Evolutionary conservation across 352 stramenopile species (phyloP), one percentile per base, ranked within the genome.

Genomic region (Phytophthora brassicae): DNA sequence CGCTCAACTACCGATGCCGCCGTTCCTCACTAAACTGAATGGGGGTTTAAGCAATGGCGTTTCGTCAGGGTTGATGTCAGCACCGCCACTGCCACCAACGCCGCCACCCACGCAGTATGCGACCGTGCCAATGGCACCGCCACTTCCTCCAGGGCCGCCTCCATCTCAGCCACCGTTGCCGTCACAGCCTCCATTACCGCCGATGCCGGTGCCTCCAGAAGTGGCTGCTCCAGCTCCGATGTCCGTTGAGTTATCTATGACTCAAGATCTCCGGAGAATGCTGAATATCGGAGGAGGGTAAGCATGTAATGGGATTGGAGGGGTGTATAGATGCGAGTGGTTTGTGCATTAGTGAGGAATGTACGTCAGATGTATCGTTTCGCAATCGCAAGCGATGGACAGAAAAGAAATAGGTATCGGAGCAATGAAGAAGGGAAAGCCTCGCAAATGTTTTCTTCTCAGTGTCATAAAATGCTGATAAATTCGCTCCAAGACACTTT

Each of bases 231-330:
- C 50, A 23, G 48, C 64, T 0, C 68, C 72, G 51, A 76, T 75
- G 67, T 81, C 80, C 20, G 64, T 84, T 19, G 84, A 93, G 65
- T 59, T 84, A 38, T 87, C 79, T 20, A 91, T 93, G 84, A 93
- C 84, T 57, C 77, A 89, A 50, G 82, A 91, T 39, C 66, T 93
- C 54, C 72, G 81, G 43, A 77, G 80, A 38, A 85, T 93, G 84
- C 75, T 93, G 42, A 93, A 91, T 72, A 93, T 91, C 50, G 79
- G 79, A 22, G 70, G 74, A 22, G 74, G 60, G 13, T 79, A 75
- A 69, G 4, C 20, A 36, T 19, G n/a, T n/a, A n/a, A n/a, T n/a
- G n/a, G n/a, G n/a, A n/a, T n/a, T n/a, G n/a, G n/a, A n/a, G n/a
- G n/a, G n/a, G n/a, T n/a, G n/a, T n/a, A n/a, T n/a, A n/a, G n/a